Base-by-base conservation (phyloP, 352 stramenopile species). In the Pythium myriotylum region DNA sequence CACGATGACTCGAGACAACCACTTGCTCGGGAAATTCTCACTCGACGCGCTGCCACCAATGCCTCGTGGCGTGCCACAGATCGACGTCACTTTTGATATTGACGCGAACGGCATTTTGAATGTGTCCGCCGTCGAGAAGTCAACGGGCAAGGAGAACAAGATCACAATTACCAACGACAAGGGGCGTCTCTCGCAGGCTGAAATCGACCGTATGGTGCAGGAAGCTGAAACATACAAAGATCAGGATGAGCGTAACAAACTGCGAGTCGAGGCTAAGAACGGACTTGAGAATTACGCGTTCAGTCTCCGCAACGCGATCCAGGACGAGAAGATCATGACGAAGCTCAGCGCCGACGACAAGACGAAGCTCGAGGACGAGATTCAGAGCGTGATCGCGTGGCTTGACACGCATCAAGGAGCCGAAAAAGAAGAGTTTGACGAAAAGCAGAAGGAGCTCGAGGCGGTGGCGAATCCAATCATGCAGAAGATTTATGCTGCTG, bases 161-260 rank as follows among this genome's bases (percentile, higher is more conserved):
- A 99, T 99, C 70, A 99, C 96, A 53, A 99, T 99, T 65, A 99
- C 96, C 24, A 96, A 97, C 59, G 97, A 99, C 69, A 99, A 99
- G 81, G 97, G 96, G 51, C 92, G 97, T 67, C 79, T 99, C 7
- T 97, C 85, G 32, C 85, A 99, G 62, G 92, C 97, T 33, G 97
- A 99, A 54, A 99, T 99, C 72, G 92, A 99, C 67, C 88, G 96
- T 56, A 99, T 99, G 97, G 95, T 99, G 4, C 55, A 76, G n/a
- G 97, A 99, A 69, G 97, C 97, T 19, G 97, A 99, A 73, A 88
- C 98, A 73, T 99, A 97, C 78, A 98, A 97, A 54, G 96, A 98
- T 51, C 87, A 99, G 63, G 97, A 99, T 64, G 96, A 98, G 68
- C 83, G 88, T 35, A 89, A 98, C 60, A 98, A 98, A 80, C 77